Evolutionary conservation across 768 basidiomycete genomes (phyloP).

Genomic region (Russula vinacea): DNA sequence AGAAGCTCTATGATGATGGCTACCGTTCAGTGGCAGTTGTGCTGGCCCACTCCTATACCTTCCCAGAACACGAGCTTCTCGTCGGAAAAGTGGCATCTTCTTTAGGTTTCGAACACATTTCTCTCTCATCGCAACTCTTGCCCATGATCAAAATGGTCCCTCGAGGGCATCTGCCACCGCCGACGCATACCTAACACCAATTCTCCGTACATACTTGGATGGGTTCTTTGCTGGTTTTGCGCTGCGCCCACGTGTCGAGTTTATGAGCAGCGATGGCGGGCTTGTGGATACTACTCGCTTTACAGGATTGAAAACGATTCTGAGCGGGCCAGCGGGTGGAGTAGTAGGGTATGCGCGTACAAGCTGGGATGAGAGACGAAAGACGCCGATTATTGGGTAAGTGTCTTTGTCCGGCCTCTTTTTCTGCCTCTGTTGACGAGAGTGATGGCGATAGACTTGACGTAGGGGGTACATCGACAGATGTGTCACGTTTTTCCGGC

Average conservation of each 20-base stretch:
- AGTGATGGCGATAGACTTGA: constrained; percentile 54
- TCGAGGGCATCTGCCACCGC: constrained; percentile 90
- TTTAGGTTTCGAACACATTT: constrained; percentile 88
- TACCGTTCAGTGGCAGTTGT: constrained; percentile 88
- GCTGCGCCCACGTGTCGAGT: constrained; percentile 79
- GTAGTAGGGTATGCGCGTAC: constrained; percentile 94
- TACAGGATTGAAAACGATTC: constrained; percentile 88
- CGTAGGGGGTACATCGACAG: constrained; percentile 94
- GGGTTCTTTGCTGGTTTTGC: constrained; percentile 87
- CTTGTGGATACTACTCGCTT: constrained; percentile 78
- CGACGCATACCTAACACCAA: constrained; percentile 93
- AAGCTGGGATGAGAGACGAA: constrained; percentile 75
- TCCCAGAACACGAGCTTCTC: constrained; percentile 75
- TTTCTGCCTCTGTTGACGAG: constrained; percentile 1
- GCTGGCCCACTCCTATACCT: constrained; percentile 89
- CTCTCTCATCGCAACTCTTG: constrained; percentile 80
- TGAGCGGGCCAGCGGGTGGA: constrained; percentile 92
- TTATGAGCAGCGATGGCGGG: constrained; percentile 94
- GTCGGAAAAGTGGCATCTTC: constrained; percentile 71
- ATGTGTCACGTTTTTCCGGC: constrained; percentile 90
- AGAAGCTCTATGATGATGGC: constrained; percentile 72
- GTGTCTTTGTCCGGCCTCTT: constrained; percentile 32
- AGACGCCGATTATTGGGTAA: constrained; percentile 79
- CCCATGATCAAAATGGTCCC: constrained; percentile 97
- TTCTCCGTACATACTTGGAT: constrained; percentile 77